Evolutionary conservation across 306 rosid genomes (phyloP), one percentile per base, ranked within the genome.

Genomic region (Begonia masoniana): DNA sequence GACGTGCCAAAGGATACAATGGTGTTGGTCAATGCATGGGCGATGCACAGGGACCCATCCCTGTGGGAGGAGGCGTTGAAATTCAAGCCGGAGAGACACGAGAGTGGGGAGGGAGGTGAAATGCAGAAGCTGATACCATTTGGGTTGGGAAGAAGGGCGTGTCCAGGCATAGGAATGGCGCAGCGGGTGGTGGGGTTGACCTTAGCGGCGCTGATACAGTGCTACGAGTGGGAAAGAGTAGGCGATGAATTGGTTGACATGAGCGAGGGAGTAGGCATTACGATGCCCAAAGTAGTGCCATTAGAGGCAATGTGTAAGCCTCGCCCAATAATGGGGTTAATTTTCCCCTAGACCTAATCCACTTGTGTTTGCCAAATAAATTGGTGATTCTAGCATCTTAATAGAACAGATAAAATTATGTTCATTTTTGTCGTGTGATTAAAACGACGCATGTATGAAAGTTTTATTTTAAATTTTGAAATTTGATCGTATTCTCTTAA

Each of bases 161-260:
- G 79, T 61, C 84, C 84, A 17, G 82, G 82, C 0, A 14, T 67
- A 0, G 68, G 68, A 24, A 19, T 81, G 58, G 79, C 88, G 10
- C 71, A 72, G 4, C 57, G 70, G 36, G 66, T 73, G 11, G 1
- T 78, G n/a, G 63, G 76, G 47, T 47, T 75, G 24, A 56, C 76
- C 58, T 41, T 80, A 21, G 81, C 68, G 0, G 51, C 66, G 0
- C 0, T 81, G 55, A 77, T 81, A 49, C 89, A 78, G 10, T 78
- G 80, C 24, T 79, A 76, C 35, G 82, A 83, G n/a, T 83, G 93
- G 93, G 58, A 75, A 26, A 72, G 70, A 10, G 46, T 75, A 10
- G 16, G 60, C 0, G 15, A 62, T 0, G 69, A 48, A 49, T 53
- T 68, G 63, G 13, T 75, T 47, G 78, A 77, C n/a, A 65, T 79